Conservation (phyloP, 1,284 basidiomycete genomes). For the Ceratobasidium sp. region DNA sequence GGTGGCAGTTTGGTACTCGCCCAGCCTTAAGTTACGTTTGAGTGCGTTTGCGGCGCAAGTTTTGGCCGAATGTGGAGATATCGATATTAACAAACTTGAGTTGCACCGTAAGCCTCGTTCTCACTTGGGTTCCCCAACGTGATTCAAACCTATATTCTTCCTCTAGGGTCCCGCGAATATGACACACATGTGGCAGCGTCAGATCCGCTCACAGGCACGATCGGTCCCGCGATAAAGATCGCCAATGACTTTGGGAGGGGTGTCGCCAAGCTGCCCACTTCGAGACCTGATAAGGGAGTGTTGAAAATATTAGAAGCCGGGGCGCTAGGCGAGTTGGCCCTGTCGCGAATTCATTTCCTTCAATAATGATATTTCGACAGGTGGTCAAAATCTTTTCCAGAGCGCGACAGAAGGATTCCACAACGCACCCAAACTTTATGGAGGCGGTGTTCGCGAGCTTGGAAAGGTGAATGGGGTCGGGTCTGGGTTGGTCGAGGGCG, state of each 20-base stretch:
- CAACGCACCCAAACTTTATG: constrained; percentile 61
- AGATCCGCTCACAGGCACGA: constrained; percentile 59
- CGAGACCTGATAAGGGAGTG: constrained; percentile 58
- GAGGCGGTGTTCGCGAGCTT: constrained; percentile 58
- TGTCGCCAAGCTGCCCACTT: constrained; percentile 46
- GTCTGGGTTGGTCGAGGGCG: constrained; percentile 62
- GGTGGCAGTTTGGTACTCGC: constrained; percentile 69
- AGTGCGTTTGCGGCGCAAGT: constrained; percentile 66
- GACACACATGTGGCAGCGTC: constrained; percentile 56
- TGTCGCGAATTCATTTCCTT: constrained; percentile 34
- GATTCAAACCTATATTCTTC: background rate
- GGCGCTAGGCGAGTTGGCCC: constrained; percentile 52
- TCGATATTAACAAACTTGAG: constrained; percentile 61
- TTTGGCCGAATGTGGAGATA: constrained; percentile 59
- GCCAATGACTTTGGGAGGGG: constrained; percentile 7
- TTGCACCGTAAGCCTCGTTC: constrained; percentile 59
- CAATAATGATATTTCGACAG: constrained; percentile 50
- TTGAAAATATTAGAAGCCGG: constrained; percentile 61
- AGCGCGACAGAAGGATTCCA: constrained; percentile 62
- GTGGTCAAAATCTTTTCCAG: constrained; percentile 59
- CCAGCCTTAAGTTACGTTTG: constrained; percentile 63
- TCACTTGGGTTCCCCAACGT: background rate
- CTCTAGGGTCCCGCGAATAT: constrained; percentile 66
- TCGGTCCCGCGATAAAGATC: constrained; percentile 11
- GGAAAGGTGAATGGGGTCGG: constrained; percentile 59